phyloP scores from a whole-genome alignment of 306 rosid species.

The Cucumis hystrix region DNA sequence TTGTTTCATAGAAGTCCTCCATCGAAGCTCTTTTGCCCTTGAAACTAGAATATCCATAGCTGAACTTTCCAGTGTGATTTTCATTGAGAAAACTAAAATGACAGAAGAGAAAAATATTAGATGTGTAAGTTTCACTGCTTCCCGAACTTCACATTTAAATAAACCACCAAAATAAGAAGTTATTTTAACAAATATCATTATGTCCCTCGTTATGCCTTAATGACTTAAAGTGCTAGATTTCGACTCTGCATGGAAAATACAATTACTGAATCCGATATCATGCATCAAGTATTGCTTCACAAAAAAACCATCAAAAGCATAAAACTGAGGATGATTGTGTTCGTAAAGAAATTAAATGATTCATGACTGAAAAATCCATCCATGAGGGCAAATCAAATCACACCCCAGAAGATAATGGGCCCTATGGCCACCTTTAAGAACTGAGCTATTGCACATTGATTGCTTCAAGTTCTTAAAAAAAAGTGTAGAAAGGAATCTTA shows the following conservation, averaged over 20 bases:
- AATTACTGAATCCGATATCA: not conserved
- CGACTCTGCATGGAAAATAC: not conserved
- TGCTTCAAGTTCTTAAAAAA: not conserved
- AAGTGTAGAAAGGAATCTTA: not conserved
- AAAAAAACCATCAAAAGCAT: not conserved
- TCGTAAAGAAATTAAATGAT: not conserved
- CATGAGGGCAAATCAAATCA: not conserved
- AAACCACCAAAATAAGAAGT: not conserved
- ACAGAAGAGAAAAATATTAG: not conserved
- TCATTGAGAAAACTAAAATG: slow-evolving; percentile 43
- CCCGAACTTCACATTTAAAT: not conserved
- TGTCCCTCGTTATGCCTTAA: not conserved
- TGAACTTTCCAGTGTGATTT: slow-evolving; percentile 51
- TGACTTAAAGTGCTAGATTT: not conserved
- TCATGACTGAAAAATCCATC: not conserved
- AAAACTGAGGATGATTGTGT: not conserved
- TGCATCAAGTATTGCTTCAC: not conserved
- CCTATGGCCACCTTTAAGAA: not conserved
- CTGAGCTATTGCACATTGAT: not conserved
- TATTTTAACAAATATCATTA: not conserved
- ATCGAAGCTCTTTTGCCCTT: slow-evolving; percentile 85
- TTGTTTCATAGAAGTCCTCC: slow-evolving; percentile 87
- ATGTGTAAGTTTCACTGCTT: not conserved
- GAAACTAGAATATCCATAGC: slow-evolving; percentile 86
- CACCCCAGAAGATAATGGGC: not conserved